These are phyloP conservation scores for Hydrangea macrophylla DNA, from an alignment of 148 eudicot genomes.

Conservation along the genomic window DNA sequence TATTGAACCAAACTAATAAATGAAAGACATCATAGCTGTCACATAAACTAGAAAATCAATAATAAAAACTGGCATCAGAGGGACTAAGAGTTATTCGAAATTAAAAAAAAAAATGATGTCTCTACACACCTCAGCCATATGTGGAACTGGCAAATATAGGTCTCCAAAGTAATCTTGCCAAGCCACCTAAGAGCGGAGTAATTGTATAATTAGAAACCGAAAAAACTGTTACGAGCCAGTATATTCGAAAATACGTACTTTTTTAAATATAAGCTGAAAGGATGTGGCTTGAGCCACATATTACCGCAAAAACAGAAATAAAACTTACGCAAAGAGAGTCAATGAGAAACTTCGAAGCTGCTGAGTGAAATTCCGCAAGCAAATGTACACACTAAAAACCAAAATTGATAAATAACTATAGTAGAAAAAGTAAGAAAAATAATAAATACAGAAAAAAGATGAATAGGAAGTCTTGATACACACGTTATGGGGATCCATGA, in stretches of 20 bases:
- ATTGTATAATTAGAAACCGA: conserved; percentile 1
- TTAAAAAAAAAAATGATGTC: background rate
- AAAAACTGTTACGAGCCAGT: background rate
- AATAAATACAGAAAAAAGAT: background rate
- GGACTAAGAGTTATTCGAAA: background rate
- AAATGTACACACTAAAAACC: conserved; percentile 83
- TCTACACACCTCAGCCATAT: conserved; percentile 84
- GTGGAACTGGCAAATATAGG: conserved; percentile 96
- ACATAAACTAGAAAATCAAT: background rate
- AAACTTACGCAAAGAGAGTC: conserved; percentile 92
- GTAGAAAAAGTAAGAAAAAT: background rate
- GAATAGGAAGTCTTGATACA: conserved; percentile 12
- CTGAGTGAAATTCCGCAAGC: conserved; percentile 84
- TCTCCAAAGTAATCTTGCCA: conserved; percentile 93
- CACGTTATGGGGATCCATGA: conserved; percentile 99
- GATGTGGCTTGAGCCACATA: conserved; percentile 3
- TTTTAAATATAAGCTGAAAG: background rate
- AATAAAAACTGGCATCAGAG: background rate
- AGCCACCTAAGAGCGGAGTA: conserved; percentile 73
- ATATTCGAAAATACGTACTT: too few relatives aligned
- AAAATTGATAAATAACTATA: background rate
- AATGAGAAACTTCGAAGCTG: conserved; percentile 66
- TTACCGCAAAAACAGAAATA: background rate
- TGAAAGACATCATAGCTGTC: background rate
- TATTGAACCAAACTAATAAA: too few relatives aligned